phyloP scores from a whole-genome alignment of 1,139 yeast genomes.

The Pichia sp. region DNA sequence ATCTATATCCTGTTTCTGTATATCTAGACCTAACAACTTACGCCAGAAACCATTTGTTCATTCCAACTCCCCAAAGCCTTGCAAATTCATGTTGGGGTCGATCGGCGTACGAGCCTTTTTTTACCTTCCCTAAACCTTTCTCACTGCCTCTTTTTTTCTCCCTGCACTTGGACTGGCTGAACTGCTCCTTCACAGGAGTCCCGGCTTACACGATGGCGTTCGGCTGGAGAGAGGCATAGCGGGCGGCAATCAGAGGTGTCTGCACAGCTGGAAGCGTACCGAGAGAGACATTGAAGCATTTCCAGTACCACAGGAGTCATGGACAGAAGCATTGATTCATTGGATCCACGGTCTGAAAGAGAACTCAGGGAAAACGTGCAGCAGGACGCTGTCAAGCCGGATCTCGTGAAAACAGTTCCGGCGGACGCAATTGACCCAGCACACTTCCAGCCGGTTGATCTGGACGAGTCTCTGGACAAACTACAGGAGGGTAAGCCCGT shows the following conservation, averaged over 20 bases:
- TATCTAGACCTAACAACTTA: neutral
- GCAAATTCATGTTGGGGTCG: neutral
- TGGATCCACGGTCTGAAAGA: slow-evolving; percentile 11
- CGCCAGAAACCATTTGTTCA: neutral
- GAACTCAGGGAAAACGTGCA: slow-evolving; percentile 12
- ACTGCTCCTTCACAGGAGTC: neutral
- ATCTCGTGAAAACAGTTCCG: neutral
- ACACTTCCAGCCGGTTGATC: neutral
- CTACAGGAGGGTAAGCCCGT: neutral
- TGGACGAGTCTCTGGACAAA: neutral
- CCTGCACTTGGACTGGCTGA: neutral
- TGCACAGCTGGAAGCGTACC: neutral
- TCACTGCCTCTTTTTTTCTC: neutral
- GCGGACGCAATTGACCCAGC: neutral
- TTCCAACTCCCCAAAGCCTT: neutral
- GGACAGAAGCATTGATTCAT: slow-evolving; percentile 12
- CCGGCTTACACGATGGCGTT: neutral
- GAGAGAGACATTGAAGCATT: neutral
- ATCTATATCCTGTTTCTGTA: neutral
- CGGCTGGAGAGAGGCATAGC: neutral
- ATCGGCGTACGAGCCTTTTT: neutral
- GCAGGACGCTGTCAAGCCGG: slow-evolving; percentile 6
- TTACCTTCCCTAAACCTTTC: no score
- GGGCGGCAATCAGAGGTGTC: neutral
- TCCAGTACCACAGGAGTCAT: neutral